Evolutionary conservation across 2,329 filamentous ascomycete species (phyloP), one percentile per base, ranked within the genome.

Genomic region (Diplodia scrobiculata): DNA sequence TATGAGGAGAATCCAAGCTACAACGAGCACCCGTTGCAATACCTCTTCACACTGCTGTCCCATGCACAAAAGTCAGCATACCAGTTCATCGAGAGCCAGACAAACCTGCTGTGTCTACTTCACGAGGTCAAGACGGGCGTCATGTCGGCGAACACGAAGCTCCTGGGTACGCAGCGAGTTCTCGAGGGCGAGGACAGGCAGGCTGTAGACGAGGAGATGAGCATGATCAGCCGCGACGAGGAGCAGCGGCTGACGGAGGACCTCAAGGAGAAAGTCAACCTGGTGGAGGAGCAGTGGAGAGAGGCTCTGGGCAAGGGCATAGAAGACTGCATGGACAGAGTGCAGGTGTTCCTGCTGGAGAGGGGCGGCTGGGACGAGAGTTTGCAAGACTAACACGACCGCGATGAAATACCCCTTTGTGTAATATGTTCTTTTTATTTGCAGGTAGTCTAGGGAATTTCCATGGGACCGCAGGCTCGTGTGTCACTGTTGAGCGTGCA

Each of bases 21-120:
- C 75, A 84, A 86, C 69, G 81, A 86, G 1, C 91, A 92, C 73
- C 95, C 95, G 11, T 79, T 97, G 74, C 92, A 97, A 78, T 98
- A 99, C 75, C 84, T 99, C 0, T 95, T 92, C 76, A 90, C 88
- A 54, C 81, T 98, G 27, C 83, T 99, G 9, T 85, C 89, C 5
- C 94, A 98, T 73, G 90, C 92, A 0, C 91, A 96, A 76, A 96
- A 95, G 80, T 93, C 90, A 72, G 94, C 92, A 9, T 96, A 97
- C 73, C 95, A 98, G 76, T 98, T 97, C 78, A 97, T 98, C 73
- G 95, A 98, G 80, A 90, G 88, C 6, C 94, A 98, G 80, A 94
- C 88, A 34, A 97, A 97, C 73, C 82, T 97, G 38, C 83, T 97
- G 27, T 98, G 94, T 73, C 82, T 98, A 45, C 79, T 97, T 66